Evolutionary conservation across 1,139 yeast species (phyloP), one percentile per base, ranked within the genome.

Genomic region (Yamadazyma oceani): DNA sequence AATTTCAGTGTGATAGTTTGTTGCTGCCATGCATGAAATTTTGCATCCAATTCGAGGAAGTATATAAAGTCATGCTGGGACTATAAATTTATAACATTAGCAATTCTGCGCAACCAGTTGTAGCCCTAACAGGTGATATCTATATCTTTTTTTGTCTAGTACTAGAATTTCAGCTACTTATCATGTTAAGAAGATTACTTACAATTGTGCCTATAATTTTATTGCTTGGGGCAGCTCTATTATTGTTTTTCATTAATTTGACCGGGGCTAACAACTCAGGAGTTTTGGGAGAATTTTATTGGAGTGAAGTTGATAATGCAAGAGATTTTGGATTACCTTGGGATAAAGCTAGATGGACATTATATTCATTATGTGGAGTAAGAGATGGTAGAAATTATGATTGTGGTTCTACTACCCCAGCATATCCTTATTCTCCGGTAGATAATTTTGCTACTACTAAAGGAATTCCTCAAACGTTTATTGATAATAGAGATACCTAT

Each of bases 281-380:
- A 2, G 50, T 62, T 1, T 55, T 85, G 41, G 69, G 71, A 40
- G 61, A 69, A 42, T 80, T 85, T 58, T 85, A 80, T 63, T 85
- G 86, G 83, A 62, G 87, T 26, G 69, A 82, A 54, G 89, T 85
- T 14, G 80, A 80, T 44, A 27, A 27, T 27, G 82, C 94, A 21
- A 59, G 75, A n/a, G 62, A 60, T 13, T 74, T 82, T 31, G 79
- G 83, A 19, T 55, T 62, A 4, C 60, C 65, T 34, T 35, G 41
- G 40, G 48, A 57, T 17, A 51, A 60, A 24, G 69, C 82, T 3
- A 70, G 87, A 58, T 86, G 95, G 95, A 83, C 88, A n/a, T 68
- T 72, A 50, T 86, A 85, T 61, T 71, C 74, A 36, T 54, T 69
- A 43, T 87, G 95, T 64, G 80, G 72, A 22, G 77, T 64, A 17